Base-by-base conservation (phyloP, 116 monocot genomes). In the Posidonia oceanica region DNA sequence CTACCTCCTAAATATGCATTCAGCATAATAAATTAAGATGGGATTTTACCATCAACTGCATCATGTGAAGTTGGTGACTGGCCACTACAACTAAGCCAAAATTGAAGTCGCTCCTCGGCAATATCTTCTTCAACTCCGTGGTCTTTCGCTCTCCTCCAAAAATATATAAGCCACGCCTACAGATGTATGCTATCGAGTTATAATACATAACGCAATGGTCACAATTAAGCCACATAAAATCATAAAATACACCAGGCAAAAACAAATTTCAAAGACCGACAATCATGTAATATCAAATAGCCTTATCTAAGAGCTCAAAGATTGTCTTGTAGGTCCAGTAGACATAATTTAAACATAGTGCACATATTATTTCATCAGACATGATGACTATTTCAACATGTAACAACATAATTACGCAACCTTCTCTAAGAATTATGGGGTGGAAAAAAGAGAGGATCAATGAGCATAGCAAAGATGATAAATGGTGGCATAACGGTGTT, bases 111-210 rank as follows among this genome's bases (percentile, higher is more conserved):
- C 62, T 94, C 94, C 5, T 90, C 90, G 41, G 94, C 85, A 64
- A 90, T 86, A 70, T 90, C 94, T 42, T 85, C 83, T 75, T 94
- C 94, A 3, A 87, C 73, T 38, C 78, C 81, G 69, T 87, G 85
- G 40, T 69, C 72, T 79, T 83, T 90, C 56, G 94, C 90, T 80
- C 90, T 83, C 69, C 87, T 85, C 94, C 94, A 94, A 54, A 87
- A 94, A 69, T 94, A 90, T 29, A 70, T 74, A 44, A 94, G 87
- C 94, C 94, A 94, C 2, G 88, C 85, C 94, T 93, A 67, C 10
- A 69, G 14, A 29, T 18, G 16, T 18, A 18, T 18, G 6, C 16
- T 21, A 29, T 29, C 29, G 7, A 18, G 3, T 58, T 58, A 18
- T 18, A 58, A 21, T 58, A 58, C n/a, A 58, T 20, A 16, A 10